A percentile compares a stretch with the other conserved stretches of the same genome.
These are phyloP conservation scores for Hibiscus tridactylites DNA, from an alignment of 345 rosid genomes.

Conservation along the genomic window DNA sequence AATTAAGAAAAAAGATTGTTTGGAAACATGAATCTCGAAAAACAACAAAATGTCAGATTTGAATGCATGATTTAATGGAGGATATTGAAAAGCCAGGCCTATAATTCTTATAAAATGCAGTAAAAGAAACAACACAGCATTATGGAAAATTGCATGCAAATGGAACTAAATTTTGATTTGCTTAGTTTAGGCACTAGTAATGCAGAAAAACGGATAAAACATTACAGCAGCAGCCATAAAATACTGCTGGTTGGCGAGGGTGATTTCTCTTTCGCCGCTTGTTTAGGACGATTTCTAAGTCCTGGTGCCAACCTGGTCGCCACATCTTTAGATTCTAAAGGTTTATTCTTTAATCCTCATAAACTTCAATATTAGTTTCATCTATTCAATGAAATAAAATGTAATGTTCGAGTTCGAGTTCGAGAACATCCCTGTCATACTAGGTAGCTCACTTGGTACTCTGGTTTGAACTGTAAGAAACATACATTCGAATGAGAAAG, in stretches of 20 bases:
- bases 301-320: constrained; percentile 29
- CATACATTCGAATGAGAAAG: no score
- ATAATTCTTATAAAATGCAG: neutral
- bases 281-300: constrained; percentile 43
- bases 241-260: constrained; percentile 54
- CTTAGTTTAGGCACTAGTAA: neutral
- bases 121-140: neutral
- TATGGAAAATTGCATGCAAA: neutral
- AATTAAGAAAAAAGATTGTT: neutral
- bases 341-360: neutral
- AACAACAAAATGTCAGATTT: neutral
- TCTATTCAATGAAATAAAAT: no score
- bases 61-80: neutral
- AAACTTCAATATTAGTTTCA: neutral
- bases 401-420: no score
- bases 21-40: neutral
- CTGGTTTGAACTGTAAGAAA: no score
- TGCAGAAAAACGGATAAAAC: constrained; percentile 26
- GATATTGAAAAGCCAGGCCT: neutral
- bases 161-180: neutral
- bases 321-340: neutral
- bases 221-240: constrained; percentile 29
- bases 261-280: constrained; percentile 43
- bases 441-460: no score
- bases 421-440: no score